A percentile compares a stretch with the other conserved stretches of the same genome.
phyloP scores from a whole-genome alignment of 2,329 filamentous ascomycete species.

The Fragosphaeria purpurea region DNA sequence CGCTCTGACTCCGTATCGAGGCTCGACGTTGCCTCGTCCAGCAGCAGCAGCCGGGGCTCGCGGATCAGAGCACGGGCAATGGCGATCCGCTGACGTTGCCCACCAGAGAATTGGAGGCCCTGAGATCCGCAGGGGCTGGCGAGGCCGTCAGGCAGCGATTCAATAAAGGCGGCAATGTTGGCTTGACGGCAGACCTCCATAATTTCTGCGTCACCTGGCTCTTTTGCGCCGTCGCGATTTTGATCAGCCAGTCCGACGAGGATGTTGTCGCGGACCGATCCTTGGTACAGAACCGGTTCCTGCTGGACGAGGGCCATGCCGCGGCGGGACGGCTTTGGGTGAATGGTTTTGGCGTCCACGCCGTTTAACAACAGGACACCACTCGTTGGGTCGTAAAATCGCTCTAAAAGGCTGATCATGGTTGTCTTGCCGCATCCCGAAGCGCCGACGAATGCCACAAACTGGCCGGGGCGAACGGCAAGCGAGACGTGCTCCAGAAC shows the following conservation, averaged over 20 bases:
- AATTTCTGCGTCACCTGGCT: slow-evolving; percentile 5
- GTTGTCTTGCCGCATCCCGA: slow-evolving; percentile 33
- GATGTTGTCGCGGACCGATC: slow-evolving; percentile 47
- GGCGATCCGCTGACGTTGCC: slow-evolving; percentile 63
- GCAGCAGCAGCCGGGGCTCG: slow-evolving; percentile 83
- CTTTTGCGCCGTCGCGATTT: slow-evolving; percentile 8
- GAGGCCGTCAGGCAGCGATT: not conserved
- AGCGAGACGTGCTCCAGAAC: too few relatives aligned
- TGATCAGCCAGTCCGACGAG: slow-evolving; percentile 30
- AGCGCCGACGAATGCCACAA: too few relatives aligned
- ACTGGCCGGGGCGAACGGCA: too few relatives aligned
- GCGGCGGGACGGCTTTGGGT: slow-evolving; percentile 34
- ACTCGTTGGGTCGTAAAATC: slow-evolving; percentile 27
- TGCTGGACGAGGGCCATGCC: slow-evolving; percentile 37
- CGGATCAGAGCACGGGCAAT: slow-evolving; percentile 78
- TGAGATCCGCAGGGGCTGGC: slow-evolving; percentile 44
- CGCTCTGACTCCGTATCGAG: slow-evolving; percentile 86
- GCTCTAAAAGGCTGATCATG: slow-evolving; percentile 44
- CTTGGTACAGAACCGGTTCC: slow-evolving; percentile 21
- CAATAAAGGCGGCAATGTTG: not conserved
- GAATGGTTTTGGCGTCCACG: slow-evolving; percentile 21
- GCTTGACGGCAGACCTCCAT: not conserved
- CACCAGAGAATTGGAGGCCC: slow-evolving; percentile 55
- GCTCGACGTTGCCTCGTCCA: slow-evolving; percentile 88
- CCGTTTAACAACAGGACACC: slow-evolving; percentile 31